phyloP scores from a whole-genome alignment of 352 stramenopile species.

The Globisporangium cederbergense region DNA sequence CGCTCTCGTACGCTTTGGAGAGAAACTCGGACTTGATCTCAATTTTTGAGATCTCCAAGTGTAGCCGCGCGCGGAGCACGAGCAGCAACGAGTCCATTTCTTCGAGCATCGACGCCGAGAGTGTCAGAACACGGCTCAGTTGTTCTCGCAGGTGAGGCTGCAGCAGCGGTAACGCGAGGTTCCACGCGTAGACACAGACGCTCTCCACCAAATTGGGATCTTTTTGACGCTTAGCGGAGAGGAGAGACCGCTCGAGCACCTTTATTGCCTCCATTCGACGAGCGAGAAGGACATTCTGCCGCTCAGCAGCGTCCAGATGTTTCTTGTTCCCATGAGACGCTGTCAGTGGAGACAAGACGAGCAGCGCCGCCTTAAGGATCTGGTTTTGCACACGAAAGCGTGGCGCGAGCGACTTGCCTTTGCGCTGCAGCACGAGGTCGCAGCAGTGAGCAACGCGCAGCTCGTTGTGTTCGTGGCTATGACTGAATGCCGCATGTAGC shows the following conservation, averaged over 20 bases:
- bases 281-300: constrained; percentile 35
- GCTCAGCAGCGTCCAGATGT: constrained; percentile 16
- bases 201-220: constrained; percentile 77
- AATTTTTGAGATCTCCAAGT: constrained; percentile 85
- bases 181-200: constrained; percentile 81
- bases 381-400: constrained; percentile 52
- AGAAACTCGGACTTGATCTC: constrained; percentile 85
- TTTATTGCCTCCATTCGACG: constrained; percentile 73
- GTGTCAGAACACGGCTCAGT: constrained; percentile 63
- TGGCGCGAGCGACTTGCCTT: constrained; percentile 49
- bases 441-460: constrained; percentile 34
- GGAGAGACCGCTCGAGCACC: constrained; percentile 66
- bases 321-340: background rate
- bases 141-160: constrained; percentile 66
- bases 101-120: constrained; percentile 61
- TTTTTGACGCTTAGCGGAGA: constrained; percentile 73
- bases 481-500: constrained; percentile 44
- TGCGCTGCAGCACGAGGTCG: constrained; percentile 43
- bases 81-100: constrained; percentile 82
- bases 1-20: constrained; percentile 65
- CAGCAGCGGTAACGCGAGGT: constrained; percentile 74
- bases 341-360: constrained; percentile 21
- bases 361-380: constrained; percentile 47
- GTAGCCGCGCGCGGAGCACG: constrained; percentile 68
- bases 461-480: constrained; percentile 8